These are phyloP conservation scores for Vaccinium myrtillus DNA, from an alignment of 148 eudicot genomes.

Conservation along the genomic window DNA sequence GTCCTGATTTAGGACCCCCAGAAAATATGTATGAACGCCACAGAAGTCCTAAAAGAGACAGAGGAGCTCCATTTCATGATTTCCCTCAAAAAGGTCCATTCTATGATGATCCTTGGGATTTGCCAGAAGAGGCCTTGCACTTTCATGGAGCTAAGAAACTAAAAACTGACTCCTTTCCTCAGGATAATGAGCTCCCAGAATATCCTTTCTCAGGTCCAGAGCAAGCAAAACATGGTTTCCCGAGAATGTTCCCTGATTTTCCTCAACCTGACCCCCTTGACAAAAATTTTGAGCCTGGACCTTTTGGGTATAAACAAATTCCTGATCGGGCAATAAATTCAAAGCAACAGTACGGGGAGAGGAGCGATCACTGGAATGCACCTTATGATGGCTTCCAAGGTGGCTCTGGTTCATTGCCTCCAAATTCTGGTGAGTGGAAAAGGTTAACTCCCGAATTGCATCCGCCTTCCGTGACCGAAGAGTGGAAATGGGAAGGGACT, in stretches of 20 bases:
- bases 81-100: slow-evolving; percentile 41
- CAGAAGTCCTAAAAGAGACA: slow-evolving; percentile 39
- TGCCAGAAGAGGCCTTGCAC: slow-evolving; percentile 54
- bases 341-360: slow-evolving; percentile 41
- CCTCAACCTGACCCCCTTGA: slow-evolving; percentile 30
- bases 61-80: slow-evolving; percentile 34
- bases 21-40: slow-evolving; percentile 33
- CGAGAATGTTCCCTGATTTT: slow-evolving; percentile 35
- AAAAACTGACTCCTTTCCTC: slow-evolving; percentile 44
- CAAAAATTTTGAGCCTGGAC: slow-evolving; percentile 35
- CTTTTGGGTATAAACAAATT: slow-evolving; percentile 35
- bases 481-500: slow-evolving; percentile 92
- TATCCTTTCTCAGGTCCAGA: slow-evolving; percentile 54
- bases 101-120: slow-evolving; percentile 69
- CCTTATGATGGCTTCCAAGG: slow-evolving; percentile 44
- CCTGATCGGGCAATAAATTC: slow-evolving; percentile 41
- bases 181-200: slow-evolving; percentile 75
- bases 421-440: slow-evolving; percentile 38
- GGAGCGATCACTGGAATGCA: slow-evolving; percentile 41
- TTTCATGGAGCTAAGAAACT: slow-evolving; percentile 59
- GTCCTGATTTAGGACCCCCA: slow-evolving; percentile 35
- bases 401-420: slow-evolving; percentile 37
- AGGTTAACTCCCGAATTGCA: slow-evolving; percentile 44
- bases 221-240: slow-evolving; percentile 38
- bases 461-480: slow-evolving; percentile 34